These are phyloP conservation scores for Hyaloscypha bicolor DNA, from an alignment of 495 filamentous ascomycete species.

Conservation along the genomic window DNA sequence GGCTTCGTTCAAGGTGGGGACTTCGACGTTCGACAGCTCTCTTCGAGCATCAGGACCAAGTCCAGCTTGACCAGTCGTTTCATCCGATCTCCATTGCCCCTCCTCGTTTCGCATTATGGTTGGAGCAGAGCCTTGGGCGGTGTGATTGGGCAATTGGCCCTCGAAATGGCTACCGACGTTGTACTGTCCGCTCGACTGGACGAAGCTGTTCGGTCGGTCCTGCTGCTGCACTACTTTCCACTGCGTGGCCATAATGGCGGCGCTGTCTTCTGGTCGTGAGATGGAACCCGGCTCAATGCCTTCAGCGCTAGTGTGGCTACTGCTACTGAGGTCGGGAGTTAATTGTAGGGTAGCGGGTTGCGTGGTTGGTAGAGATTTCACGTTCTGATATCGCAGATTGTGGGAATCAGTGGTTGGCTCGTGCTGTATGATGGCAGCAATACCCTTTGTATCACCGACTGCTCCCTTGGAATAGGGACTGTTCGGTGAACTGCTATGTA, in stretches of 20 bases:
- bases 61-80: conserved; percentile 33
- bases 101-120: conserved; percentile 21
- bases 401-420: conserved; percentile 23
- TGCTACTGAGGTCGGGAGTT: conserved; percentile 52
- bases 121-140: neutral
- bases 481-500: conserved; percentile 27
- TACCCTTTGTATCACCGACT: conserved; percentile 16
- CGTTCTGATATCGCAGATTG: conserved; percentile 13
- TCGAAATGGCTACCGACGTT: neutral
- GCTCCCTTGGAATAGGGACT: conserved; percentile 21
- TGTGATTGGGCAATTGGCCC: conserved; percentile 4
- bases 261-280: conserved; percentile 46
- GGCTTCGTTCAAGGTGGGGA: conserved; percentile 35
- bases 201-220: neutral
- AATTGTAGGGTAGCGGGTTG: conserved; percentile 35
- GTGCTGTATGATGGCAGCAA: conserved; percentile 23
- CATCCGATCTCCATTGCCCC: conserved; percentile 24
- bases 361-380: conserved; percentile 6
- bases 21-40: conserved; percentile 17
- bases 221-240: conserved; percentile 38
- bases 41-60: conserved; percentile 32
- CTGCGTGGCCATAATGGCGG: conserved; percentile 50
- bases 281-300: conserved; percentile 40
- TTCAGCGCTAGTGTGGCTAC: conserved; percentile 50
- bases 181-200: conserved; percentile 2